A percentile compares a stretch with the other conserved stretches of the same genome.
phyloP scores from a whole-genome alignment of 148 eudicot genomes.

The Amaranthus palmeri region DNA sequence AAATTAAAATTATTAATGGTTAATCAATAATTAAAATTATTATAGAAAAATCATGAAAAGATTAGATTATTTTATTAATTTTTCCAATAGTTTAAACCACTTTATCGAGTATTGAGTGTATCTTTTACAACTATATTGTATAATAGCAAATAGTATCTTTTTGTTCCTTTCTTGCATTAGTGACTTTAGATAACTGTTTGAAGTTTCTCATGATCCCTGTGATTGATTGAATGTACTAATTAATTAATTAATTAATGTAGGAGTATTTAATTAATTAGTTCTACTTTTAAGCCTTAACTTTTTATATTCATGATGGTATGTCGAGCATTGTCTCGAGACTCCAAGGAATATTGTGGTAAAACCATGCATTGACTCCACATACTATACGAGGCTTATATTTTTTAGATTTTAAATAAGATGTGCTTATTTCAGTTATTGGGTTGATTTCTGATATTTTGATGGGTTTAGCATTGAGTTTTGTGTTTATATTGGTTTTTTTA shows the following conservation, averaged over 20 bases:
- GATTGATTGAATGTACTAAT: background rate
- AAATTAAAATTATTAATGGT: too few relatives aligned
- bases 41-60: too few relatives aligned
- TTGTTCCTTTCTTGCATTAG: conserved; percentile 21
- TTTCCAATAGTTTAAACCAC: too few relatives aligned
- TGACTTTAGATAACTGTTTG: background rate
- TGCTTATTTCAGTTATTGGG: background rate
- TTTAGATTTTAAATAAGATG: background rate
- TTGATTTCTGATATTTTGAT: too few relatives aligned
- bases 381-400: too few relatives aligned
- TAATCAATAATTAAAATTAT: too few relatives aligned
- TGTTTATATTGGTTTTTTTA: too few relatives aligned
- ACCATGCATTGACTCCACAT: too few relatives aligned
- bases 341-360: conserved; percentile 4
- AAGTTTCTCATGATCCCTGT: background rate
- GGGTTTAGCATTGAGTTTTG: too few relatives aligned
- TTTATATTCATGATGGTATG: conserved; percentile 3
- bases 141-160: background rate
- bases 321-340: background rate
- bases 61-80: too few relatives aligned
- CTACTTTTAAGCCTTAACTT: background rate
- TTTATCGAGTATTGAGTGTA: too few relatives aligned
- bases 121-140: too few relatives aligned
- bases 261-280: background rate
- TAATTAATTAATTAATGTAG: background rate